Evolutionary conservation across 768 basidiomycete species (phyloP).

Genomic region (Exidia glandulosa): DNA sequence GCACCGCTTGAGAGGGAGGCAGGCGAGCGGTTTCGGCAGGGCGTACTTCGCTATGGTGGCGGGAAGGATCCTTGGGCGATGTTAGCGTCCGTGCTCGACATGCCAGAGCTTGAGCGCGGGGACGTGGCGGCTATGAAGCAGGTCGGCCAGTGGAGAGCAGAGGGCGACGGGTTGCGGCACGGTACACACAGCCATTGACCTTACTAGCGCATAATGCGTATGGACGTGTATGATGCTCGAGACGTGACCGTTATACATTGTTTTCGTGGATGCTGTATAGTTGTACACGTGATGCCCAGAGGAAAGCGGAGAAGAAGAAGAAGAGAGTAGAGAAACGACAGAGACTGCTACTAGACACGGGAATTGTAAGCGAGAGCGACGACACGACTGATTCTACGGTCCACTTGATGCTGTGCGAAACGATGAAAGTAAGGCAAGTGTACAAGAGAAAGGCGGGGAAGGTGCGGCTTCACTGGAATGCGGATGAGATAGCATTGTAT

Average conservation of each 20-base stretch:
- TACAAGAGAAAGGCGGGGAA: no score
- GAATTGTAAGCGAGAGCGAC: no score
- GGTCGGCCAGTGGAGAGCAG: constrained; percentile 83
- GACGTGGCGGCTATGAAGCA: constrained; percentile 77
- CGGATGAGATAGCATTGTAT: constrained; percentile 41
- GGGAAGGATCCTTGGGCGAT: constrained; percentile 91
- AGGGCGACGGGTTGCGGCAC: constrained; percentile 59
- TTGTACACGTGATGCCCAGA: no score
- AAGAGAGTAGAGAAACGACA: no score
- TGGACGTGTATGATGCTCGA: not conserved
- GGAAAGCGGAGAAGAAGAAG: no score
- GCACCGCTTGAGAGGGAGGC: constrained; percentile 59
- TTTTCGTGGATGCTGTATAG: no score
- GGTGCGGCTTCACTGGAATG: constrained; percentile 4
- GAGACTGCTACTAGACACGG: no score
- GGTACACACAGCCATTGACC: constrained; percentile 16
- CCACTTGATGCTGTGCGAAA: no score
- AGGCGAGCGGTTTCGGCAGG: constrained; percentile 73
- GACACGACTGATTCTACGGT: no score
- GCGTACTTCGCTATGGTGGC: constrained; percentile 73
- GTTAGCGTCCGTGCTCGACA: constrained; percentile 60
- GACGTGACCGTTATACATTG: no score
- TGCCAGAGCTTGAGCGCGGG: constrained; percentile 55
- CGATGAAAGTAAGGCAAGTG: no score
- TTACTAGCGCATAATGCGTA: not conserved